Evolutionary conservation across 2,329 filamentous ascomycete genomes (phyloP).

Genomic region (Ophiocordyceps robertsii): DNA sequence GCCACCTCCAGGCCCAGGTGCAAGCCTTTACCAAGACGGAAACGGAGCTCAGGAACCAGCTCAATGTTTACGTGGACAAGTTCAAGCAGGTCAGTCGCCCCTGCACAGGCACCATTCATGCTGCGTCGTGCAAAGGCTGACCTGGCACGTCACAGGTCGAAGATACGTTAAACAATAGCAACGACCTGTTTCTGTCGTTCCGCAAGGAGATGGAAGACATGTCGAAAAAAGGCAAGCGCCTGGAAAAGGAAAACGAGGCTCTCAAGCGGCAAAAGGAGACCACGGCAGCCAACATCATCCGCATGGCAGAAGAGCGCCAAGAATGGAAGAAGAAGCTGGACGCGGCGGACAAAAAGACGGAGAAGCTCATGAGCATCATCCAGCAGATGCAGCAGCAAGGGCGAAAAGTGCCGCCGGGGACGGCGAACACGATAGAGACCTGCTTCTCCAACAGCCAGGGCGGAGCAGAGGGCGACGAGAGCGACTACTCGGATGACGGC

Average conservation of each 20-base stretch:
- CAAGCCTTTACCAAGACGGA: slow-evolving; percentile 95
- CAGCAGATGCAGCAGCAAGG: slow-evolving; percentile 94
- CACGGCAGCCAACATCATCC: slow-evolving; percentile 86
- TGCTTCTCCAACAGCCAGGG: slow-evolving; percentile 41
- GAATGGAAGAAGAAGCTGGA: slow-evolving; percentile 57
- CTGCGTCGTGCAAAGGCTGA: neutral
- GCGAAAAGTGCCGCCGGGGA: slow-evolving; percentile 56
- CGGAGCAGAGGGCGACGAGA: slow-evolving; percentile 42
- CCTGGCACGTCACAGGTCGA: slow-evolving; percentile 55
- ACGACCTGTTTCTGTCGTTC: slow-evolving; percentile 93
- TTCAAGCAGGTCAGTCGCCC: slow-evolving; percentile 79
- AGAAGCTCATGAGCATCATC: slow-evolving; percentile 87
- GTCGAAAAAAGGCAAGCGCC: slow-evolving; percentile 94
- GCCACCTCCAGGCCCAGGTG: slow-evolving; percentile 80
- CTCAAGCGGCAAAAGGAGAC: slow-evolving; percentile 87
- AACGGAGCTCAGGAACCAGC: slow-evolving; percentile 80
- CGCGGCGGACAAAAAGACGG: slow-evolving; percentile 55
- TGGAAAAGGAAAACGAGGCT: slow-evolving; percentile 91
- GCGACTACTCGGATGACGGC: slow-evolving; percentile 50
- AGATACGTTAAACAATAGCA: slow-evolving; percentile 96
- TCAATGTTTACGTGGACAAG: slow-evolving; percentile 98
- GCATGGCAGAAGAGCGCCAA: slow-evolving; percentile 93
- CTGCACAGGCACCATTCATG: too few relatives aligned
- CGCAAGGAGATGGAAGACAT: slow-evolving; percentile 99
- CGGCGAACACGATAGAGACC: slow-evolving; percentile 45